These are phyloP conservation scores for Chondrus crispus DNA, from an alignment of 23 red algal genomes.

Conservation along the genomic window DNA sequence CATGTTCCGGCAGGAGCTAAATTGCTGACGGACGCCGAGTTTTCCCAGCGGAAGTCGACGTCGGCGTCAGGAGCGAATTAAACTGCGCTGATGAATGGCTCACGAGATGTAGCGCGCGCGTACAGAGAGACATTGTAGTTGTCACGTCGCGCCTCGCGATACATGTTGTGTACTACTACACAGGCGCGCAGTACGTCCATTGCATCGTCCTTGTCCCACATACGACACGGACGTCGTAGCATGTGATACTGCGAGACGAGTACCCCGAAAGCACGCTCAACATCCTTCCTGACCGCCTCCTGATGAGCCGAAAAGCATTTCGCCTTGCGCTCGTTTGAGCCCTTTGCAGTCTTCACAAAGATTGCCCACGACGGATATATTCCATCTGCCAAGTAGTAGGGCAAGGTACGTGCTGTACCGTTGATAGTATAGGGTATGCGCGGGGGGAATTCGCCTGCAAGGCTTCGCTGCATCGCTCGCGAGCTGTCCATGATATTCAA, in stretches of 20 bases:
- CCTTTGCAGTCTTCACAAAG: not conserved
- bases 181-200: not conserved
- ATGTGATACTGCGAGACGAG: not conserved
- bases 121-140: too few species aligned
- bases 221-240: not conserved
- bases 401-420: not conserved
- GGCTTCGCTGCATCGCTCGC: not conserved
- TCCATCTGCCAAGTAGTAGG: not conserved
- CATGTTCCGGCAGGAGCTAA: too few species aligned
- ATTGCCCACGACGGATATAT: not conserved
- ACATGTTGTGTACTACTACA: constrained; percentile 13
- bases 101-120: too few species aligned
- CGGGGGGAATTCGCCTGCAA: not conserved
- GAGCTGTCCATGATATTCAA: not conserved
- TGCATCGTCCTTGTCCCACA: not conserved
- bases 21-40: too few species aligned
- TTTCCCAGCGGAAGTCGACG: too few species aligned
- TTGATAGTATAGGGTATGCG: not conserved
- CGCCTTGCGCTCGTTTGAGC: not conserved
- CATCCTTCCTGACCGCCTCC: not conserved
- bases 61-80: too few species aligned
- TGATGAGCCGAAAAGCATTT: not conserved
- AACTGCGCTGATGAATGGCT: too few species aligned
- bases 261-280: not conserved
- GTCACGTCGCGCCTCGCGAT: too few species aligned